Evolutionary conservation across 2,329 filamentous ascomycete species (phyloP).

Genomic region (Berkeleyomyces rouxiae): DNA sequence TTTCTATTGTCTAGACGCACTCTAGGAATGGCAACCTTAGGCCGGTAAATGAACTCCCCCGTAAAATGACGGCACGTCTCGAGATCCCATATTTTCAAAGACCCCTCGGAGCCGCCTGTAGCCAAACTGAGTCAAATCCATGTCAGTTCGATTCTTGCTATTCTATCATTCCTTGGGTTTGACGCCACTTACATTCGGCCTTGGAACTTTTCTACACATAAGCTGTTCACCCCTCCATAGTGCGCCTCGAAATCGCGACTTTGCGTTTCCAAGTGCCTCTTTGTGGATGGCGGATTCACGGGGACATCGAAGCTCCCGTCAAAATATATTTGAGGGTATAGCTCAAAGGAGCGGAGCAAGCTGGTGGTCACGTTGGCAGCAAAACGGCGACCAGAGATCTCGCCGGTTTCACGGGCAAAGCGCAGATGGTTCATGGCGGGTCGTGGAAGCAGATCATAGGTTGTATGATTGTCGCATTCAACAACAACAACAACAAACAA

Average conservation of each 20-base stretch:
- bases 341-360: constrained; percentile 52
- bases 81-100: constrained; percentile 75
- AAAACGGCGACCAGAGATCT: constrained; percentile 45
- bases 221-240: constrained; percentile 58
- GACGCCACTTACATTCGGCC: constrained; percentile 44
- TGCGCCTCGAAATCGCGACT: constrained; percentile 38
- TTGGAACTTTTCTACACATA: constrained; percentile 70
- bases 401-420: constrained; percentile 59
- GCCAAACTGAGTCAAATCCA: constrained; percentile 39
- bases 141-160: not conserved
- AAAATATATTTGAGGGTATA: constrained; percentile 52
- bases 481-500: not conserved
- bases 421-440: constrained; percentile 52
- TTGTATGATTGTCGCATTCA: not conserved
- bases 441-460: not conserved
- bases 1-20: constrained; percentile 20
- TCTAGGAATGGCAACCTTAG: constrained; percentile 34
- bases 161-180: not conserved
- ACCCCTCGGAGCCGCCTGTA: constrained; percentile 73
- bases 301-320: constrained; percentile 29
- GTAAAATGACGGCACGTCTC: constrained; percentile 38
- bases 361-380: constrained; percentile 47
- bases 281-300: not conserved
- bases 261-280: not conserved
- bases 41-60: constrained; percentile 32